Evolutionary conservation across 257 asterid species (phyloP), one percentile per base, ranked within the genome.

Genomic region (Plantago elongata): DNA sequence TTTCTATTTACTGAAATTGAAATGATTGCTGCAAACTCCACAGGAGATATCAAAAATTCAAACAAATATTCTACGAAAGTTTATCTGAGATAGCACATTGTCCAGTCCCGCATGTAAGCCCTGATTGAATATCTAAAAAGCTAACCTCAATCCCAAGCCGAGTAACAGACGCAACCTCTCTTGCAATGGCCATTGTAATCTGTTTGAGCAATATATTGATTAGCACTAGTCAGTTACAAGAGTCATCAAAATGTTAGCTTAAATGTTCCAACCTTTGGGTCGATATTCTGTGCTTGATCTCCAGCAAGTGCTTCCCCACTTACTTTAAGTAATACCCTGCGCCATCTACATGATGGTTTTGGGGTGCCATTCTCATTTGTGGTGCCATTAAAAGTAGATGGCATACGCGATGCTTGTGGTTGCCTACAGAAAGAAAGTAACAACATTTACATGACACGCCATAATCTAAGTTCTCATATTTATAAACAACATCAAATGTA

Each of bases 291-390:
- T 17, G 74, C 14, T 70, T 83, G 95, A 75, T 92, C 97, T 60
- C 99, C 99, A 15, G 99, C 97, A 74, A 92, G 96, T 65, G 99
- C 97, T 81, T 92, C 99, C 17, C 99, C 99, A 47, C 99, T 92
- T 64, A 92, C 99, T 84, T 92, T 92, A 69, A 92, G 95, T 79
- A 92, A 80, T 73, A 92, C 97, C 79, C 99, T 78, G 49, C 85
- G 96, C 99, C 99, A 89, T 80, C 59, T 92, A 72, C 55, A 71
- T 51, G 86, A 75, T 50, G 88, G 70, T 60, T 66, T 78, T 47
- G 75, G 68, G 34, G 74, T 15, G 73, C 81, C 72, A 65, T 68
- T 75, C 45, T 78, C 90, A 69, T 73, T 80, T 81, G 74, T 57
- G 40, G 77, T 38, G 66, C 81, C 86, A 65, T 76, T 79, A 72